Conservation (phyloP, 352 stramenopile species). For the Phytophthora sp. region DNA sequence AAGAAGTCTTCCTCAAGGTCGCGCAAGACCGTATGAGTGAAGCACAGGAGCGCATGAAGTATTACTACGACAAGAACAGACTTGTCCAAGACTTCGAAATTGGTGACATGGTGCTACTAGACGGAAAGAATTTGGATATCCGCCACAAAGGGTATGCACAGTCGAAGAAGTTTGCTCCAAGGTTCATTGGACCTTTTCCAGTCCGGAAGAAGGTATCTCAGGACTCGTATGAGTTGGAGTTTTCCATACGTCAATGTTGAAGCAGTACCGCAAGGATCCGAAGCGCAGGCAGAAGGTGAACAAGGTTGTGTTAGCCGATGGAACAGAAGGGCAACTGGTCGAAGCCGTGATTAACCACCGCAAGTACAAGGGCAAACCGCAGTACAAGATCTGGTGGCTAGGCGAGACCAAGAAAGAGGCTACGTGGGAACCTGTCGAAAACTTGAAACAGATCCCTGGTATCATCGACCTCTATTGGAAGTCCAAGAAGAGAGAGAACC, state of each 20-base stretch:
- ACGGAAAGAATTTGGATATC: slow-evolving; percentile 7
- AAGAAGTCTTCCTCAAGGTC: slow-evolving; percentile 1
- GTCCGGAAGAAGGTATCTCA: neutral
- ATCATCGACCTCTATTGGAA: slow-evolving; percentile 9
- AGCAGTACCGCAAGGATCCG: neutral
- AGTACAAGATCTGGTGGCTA: slow-evolving; percentile 27
- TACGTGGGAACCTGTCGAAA: slow-evolving; percentile 14
- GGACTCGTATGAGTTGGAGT: slow-evolving; percentile 12
- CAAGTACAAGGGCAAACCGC: neutral
- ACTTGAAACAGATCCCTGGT: slow-evolving; percentile 13
- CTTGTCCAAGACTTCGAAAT: slow-evolving; percentile 1
- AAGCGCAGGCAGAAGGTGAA: neutral
- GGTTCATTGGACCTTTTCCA: slow-evolving; percentile 9
- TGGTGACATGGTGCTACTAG: neutral
- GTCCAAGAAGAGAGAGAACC: slow-evolving; percentile 5
- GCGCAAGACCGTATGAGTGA: slow-evolving; percentile 10
- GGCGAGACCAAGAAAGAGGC: slow-evolving; percentile 6
- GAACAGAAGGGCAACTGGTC: slow-evolving; percentile 7
- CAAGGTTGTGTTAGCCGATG: slow-evolving; percentile 3
- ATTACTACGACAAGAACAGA: slow-evolving; percentile 19
- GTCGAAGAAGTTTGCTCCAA: slow-evolving; percentile 1
- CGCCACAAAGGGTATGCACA: slow-evolving; percentile 1
- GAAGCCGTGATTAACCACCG: slow-evolving; percentile 14
- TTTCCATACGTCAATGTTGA: slow-evolving; percentile 12
- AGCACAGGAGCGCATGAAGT: slow-evolving; percentile 4